phyloP scores from a whole-genome alignment of 192 early-diverging fungal species.

The Coemansia umbellata region DNA sequence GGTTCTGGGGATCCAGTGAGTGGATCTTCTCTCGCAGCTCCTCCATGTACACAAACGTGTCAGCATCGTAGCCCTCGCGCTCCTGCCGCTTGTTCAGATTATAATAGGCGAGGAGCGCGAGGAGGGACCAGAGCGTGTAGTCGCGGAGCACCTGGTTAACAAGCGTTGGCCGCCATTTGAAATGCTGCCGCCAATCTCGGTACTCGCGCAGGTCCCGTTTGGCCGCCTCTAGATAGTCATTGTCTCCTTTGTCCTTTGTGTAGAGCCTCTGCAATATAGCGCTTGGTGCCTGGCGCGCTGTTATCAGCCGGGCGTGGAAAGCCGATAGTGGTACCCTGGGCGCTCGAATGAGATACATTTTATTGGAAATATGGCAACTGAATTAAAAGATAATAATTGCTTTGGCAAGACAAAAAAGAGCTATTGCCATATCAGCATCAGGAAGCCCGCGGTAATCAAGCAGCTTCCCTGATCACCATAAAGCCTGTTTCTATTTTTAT shows the following conservation, averaged over 20 bases:
- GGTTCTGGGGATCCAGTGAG: constrained; percentile 19
- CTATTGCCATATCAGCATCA: too few relatives aligned
- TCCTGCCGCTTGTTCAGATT: constrained; percentile 31
- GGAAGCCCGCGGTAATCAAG: too few relatives aligned
- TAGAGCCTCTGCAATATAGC: neutral
- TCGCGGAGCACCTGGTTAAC: constrained; percentile 17
- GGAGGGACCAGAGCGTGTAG: constrained; percentile 33
- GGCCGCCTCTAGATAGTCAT: constrained; percentile 23
- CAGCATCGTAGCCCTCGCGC: constrained; percentile 29
- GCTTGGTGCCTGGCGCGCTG: too few relatives aligned
- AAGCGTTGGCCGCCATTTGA: constrained; percentile 23
- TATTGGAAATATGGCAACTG: too few relatives aligned
- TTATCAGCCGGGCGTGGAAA: too few relatives aligned
- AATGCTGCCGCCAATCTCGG: constrained; percentile 38
- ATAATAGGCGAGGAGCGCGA: constrained; percentile 35
- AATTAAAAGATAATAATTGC: too few relatives aligned
- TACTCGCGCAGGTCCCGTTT: constrained; percentile 37
- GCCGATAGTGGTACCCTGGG: too few relatives aligned
- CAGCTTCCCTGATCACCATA: too few relatives aligned
- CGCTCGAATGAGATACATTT: too few relatives aligned
- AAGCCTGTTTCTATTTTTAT: too few relatives aligned
- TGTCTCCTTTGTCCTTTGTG: neutral
- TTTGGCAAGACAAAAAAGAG: too few relatives aligned
- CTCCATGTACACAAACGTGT: constrained; percentile 32
- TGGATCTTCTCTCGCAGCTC: constrained; percentile 22